These are phyloP conservation scores for Laburnicola sp. DNA, from an alignment of 2,329 filamentous ascomycete genomes.

Conservation along the genomic window DNA sequence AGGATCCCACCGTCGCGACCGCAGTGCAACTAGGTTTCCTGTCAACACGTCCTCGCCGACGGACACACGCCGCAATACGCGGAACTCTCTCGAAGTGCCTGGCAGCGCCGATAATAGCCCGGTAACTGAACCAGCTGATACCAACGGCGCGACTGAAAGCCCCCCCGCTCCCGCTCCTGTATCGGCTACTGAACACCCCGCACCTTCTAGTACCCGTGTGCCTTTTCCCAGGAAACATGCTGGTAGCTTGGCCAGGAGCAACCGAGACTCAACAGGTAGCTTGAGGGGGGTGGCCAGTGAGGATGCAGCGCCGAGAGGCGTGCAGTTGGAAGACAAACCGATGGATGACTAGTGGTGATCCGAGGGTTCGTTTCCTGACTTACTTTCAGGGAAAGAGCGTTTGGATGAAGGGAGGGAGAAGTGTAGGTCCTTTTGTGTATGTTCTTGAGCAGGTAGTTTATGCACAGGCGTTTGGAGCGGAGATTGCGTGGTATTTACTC, in stretches of 20 bases:
- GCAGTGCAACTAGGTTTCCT: constrained; percentile 81
- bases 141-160: constrained; percentile 43
- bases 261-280: constrained; percentile 46
- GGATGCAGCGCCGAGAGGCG: constrained; percentile 53
- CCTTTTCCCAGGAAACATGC: constrained; percentile 40
- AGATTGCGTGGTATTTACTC: constrained; percentile 7
- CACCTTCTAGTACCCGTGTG: constrained; percentile 40
- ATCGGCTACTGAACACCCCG: constrained; percentile 29
- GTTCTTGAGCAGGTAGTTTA: not conserved
- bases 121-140: constrained; percentile 30
- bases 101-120: constrained; percentile 56
- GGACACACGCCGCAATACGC: constrained; percentile 57
- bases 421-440: not conserved
- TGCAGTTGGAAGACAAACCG: constrained; percentile 73
- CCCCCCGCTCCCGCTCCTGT: constrained; percentile 12
- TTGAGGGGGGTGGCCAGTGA: constrained; percentile 38
- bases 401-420: too few species aligned
- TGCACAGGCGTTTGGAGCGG: not conserved
- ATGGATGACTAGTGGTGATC: constrained; percentile 67
- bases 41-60: constrained; percentile 62
- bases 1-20: constrained; percentile 66
- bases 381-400: not conserved
- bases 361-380: constrained; percentile 7
- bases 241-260: constrained; percentile 39
- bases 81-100: constrained; percentile 80